A percentile compares a stretch with the other conserved stretches of the same genome.
phyloP scores from a whole-genome alignment of 768 basidiomycete genomes.

The Hygrocybe punicea region DNA sequence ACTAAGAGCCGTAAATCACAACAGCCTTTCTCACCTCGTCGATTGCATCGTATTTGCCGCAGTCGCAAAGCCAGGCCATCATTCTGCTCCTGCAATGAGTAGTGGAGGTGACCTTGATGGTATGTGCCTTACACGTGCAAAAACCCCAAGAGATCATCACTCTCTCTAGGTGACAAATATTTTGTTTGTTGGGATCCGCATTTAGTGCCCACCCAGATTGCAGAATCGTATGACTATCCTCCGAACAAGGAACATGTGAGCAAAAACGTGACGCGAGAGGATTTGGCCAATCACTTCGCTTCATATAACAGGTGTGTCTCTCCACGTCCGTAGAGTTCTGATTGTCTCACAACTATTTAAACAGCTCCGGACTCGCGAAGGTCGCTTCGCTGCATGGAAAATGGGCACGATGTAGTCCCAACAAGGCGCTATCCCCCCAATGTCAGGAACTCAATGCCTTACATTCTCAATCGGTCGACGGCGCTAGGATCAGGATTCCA shows the following conservation, averaged over 20 bases:
- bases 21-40: slow-evolving; percentile 50
- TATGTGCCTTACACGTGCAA: slow-evolving; percentile 14
- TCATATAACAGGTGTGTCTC: slow-evolving; percentile 54
- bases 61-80: slow-evolving; percentile 52
- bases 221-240: slow-evolving; percentile 68
- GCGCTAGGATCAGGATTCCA: slow-evolving; percentile 57
- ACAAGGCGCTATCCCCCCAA: slow-evolving; percentile 58
- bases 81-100: slow-evolving; percentile 66
- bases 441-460: slow-evolving; percentile 71
- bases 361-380: slow-evolving; percentile 54
- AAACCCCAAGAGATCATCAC: not conserved
- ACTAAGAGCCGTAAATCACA: slow-evolving; percentile 53
- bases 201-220: slow-evolving; percentile 51
- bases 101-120: slow-evolving; percentile 66
- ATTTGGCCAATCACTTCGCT: slow-evolving; percentile 65
- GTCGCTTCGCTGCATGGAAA: slow-evolving; percentile 55
- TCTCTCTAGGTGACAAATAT: slow-evolving; percentile 53
- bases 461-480: slow-evolving; percentile 68
- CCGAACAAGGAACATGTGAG: slow-evolving; percentile 53
- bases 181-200: slow-evolving; percentile 70
- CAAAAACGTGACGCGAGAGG: slow-evolving; percentile 47
- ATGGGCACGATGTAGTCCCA: slow-evolving; percentile 54
- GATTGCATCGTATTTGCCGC: slow-evolving; percentile 69
- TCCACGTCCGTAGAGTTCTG: not conserved
- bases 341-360: not conserved